Evolutionary conservation across 345 rosid species (phyloP).

Genomic region (Brassica napus): DNA sequence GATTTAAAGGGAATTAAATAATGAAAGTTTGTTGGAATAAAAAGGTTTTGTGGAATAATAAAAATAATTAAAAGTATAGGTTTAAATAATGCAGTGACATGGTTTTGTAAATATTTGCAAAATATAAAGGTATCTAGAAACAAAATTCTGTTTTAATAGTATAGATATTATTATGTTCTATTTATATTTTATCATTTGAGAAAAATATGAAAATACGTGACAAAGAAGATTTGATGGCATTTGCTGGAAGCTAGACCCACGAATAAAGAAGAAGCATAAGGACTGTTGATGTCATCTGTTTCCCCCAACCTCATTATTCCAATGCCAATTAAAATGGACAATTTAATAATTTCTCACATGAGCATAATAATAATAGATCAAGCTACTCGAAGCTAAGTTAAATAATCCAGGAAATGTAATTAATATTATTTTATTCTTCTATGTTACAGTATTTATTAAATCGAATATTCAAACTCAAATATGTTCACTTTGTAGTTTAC

Average conservation of each 20-base stretch:
- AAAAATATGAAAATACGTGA: slow-evolving; percentile 11
- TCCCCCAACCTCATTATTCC: slow-evolving; percentile 10
- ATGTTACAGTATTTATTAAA: not conserved
- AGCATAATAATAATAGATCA: not conserved
- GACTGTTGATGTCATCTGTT: slow-evolving; percentile 13
- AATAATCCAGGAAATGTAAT: slow-evolving; percentile 3
- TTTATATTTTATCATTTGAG: not conserved
- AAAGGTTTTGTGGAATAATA: no score
- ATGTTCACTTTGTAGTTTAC: slow-evolving; percentile 1
- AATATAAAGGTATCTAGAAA: no score
- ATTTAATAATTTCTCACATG: not conserved
- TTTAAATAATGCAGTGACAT: no score
- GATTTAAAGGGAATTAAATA: no score
- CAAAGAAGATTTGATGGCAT: slow-evolving; percentile 34
- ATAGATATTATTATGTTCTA: not conserved
- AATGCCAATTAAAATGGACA: not conserved
- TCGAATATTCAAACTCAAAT: not conserved
- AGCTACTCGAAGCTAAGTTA: slow-evolving; percentile 15
- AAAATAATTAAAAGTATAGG: no score
- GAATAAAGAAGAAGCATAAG: slow-evolving; percentile 12
- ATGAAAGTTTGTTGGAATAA: no score
- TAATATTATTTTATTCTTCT: not conserved
- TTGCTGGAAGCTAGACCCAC: slow-evolving; percentile 35
- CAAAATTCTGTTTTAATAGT: no score
- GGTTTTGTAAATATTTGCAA: no score